Evolutionary conservation across 2,329 filamentous ascomycete species (phyloP).

Genomic region (Aspergillus sclerotialis): DNA sequence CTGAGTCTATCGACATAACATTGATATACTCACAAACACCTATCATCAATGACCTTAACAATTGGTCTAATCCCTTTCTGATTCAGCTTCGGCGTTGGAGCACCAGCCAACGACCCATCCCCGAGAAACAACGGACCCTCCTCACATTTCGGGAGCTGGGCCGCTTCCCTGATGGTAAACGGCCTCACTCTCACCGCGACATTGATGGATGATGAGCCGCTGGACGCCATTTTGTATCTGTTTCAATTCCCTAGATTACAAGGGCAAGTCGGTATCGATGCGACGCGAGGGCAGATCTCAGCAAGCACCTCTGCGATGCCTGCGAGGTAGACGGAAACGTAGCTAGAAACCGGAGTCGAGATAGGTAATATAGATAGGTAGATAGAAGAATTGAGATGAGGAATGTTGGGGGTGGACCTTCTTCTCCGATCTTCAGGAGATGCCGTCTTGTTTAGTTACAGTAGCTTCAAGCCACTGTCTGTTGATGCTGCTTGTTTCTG

Average conservation of each 20-base stretch:
- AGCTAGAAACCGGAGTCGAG: neutral
- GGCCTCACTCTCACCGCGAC: conserved; percentile 56
- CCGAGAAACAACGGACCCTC: conserved; percentile 90
- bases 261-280: too few species aligned
- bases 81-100: conserved; percentile 74
- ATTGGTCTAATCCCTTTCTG: conserved; percentile 83
- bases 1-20: conserved; percentile 1
- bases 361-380: conserved; percentile 6
- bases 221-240: conserved; percentile 32
- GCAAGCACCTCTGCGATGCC: too few species aligned
- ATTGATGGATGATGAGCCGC: conserved; percentile 44
- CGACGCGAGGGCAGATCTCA: too few species aligned
- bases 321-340: neutral
- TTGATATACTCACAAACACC: conserved; percentile 70
- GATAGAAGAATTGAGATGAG: conserved; percentile 8
- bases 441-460: conserved; percentile 7
- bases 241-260: too few species aligned
- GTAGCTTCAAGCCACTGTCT: conserved; percentile 12
- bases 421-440: conserved; percentile 10
- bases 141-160: conserved; percentile 70
- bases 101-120: conserved; percentile 87
- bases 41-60: conserved; percentile 93
- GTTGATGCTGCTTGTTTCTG: conserved; percentile 16
- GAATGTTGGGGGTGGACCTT: conserved; percentile 27
- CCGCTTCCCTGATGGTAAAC: conserved; percentile 83